Base-by-base conservation (phyloP, 2,329 filamentous ascomycete species). In the Cercospora sp. region DNA sequence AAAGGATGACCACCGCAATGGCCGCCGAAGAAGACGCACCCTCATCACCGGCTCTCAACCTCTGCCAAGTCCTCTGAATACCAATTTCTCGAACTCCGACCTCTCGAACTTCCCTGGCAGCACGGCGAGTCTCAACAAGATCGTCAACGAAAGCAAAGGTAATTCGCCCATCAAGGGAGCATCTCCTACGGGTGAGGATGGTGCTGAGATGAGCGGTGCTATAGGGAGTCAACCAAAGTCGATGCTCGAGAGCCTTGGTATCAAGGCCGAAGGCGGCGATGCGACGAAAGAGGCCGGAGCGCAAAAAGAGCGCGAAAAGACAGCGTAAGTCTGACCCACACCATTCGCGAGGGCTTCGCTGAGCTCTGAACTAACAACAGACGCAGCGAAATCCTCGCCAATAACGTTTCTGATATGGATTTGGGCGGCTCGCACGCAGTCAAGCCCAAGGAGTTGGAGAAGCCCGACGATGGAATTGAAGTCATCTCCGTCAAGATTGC, bases 401-500 rank as follows among this genome's bases (percentile, higher is more conserved):
- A 93, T 78, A 94, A 98, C 77, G 92, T 99, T 10, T 97, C 94
- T 1, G 92, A 93, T 63, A 98, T 98, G 75, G 96, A 93, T 64
- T 89, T 98, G 48, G 93, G 96, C 76, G 97, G 93, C 78, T 81
- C 83, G 31, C 81, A 85, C 16, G 83, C 87, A 3, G 78, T 79
- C 33, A 73, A 81, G 57, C 77, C 79, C 6, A 89, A 92, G 75
- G 90, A 91, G 80, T 83, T 85, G 74, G 83, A 83, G 71, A 87
- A 89, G 72, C 65, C 67, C 30, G 87, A 92, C 28, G 75, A 81
- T 33, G 77, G 79, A n/a, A 84, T 86, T 73, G 91, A 94, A 71
- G 91, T 93, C 72, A 98, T 99, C 75, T 97, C 94, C 36, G 95
- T 99, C 80, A 99, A 99, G 83, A 99, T 99, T 83, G 95, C 95